These are phyloP conservation scores for Botrytis aclada DNA, from an alignment of 2,329 filamentous ascomycete genomes.

Conservation along the genomic window DNA sequence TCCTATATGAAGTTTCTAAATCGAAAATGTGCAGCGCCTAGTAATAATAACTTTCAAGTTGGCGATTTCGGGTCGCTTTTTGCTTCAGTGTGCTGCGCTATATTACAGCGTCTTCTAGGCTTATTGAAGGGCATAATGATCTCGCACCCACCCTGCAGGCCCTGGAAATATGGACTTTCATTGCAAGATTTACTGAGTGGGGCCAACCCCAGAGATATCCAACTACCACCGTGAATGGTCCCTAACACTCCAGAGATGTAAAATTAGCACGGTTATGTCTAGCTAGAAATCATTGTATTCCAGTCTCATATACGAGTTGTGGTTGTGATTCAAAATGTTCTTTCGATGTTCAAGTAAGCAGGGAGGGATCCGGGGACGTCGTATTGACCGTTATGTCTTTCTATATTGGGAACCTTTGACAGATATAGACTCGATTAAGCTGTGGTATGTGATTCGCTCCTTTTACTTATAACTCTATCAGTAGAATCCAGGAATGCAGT, in stretches of 20 bases:
- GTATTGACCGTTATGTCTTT: not conserved
- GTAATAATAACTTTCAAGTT: not conserved
- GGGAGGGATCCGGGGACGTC: too few species aligned
- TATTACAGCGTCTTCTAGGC: not conserved
- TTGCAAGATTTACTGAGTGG: not conserved
- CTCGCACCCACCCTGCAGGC: not conserved
- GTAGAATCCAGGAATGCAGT: not conserved
- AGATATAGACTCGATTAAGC: accelerated
- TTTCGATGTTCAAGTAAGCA: too few species aligned
- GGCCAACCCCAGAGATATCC: not conserved
- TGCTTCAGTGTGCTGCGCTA: not conserved
- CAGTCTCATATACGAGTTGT: not conserved
- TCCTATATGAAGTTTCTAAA: not conserved
- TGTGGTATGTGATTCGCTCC: not conserved
- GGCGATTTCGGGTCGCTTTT: not conserved
- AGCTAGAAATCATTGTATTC: not conserved
- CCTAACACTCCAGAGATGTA: not conserved
- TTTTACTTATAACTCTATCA: accelerated
- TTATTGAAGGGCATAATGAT: not conserved
- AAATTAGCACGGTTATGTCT: not conserved
- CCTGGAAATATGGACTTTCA: not conserved
- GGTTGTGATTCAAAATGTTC: too few species aligned
- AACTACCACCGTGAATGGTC: not conserved
- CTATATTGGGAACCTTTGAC: not conserved
- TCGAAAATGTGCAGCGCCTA: not conserved